Evolutionary conservation across 2,329 filamentous ascomycete genomes (phyloP), one percentile per base, ranked within the genome.

Genomic region (Metarhizium brunneum): DNA sequence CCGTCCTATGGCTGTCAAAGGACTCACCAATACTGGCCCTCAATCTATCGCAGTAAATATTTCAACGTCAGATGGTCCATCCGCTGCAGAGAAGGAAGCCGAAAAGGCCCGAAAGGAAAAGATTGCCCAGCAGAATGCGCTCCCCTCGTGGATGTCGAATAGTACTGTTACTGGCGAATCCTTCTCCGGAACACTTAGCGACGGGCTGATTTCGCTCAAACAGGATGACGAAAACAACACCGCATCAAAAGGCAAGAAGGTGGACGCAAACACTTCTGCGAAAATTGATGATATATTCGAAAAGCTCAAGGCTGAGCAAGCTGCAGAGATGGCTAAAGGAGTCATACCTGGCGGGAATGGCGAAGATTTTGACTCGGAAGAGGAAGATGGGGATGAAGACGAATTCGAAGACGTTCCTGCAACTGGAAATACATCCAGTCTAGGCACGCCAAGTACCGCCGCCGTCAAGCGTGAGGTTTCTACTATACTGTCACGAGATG

Each of bases 1-100:
- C 57, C 77, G 80, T 50, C 86, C 86, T 1, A 86, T 84, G 47
- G 84, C 85, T 25, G 87, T 90, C 55, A 85, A 82, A 69, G 87
- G 87, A 5, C 72, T 89, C 60, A 77, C 80, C 13, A 84, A 85
- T 59, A 82, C 80, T 8, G 84, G 82, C 0, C 84, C 85, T 6
- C 84, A 85, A 67, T 85, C 83, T 50, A 86, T 90, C 62, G 80
- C 82, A 16, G 82, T 90, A 57, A 85, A 81, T 56, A 86, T 90
- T 58, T 86, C 85, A 18, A 82, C 83, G 8, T 79, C 78, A 25
- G 81, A 83, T 51, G 84, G 86, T 13, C 84, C 80, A 6, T 82
- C 83, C 11, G 84, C 86, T 61, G 85, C 84, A 52, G 84, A 87
- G 63, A 81, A 81, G 66, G 80, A 81, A 40, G 83, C 82, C 38